A percentile compares a stretch with the other conserved stretches of the same genome.
These are phyloP conservation scores for Tetrahymena thermophila DNA, from an alignment of 73 alveolate genomes.

Conservation along the genomic window DNA sequence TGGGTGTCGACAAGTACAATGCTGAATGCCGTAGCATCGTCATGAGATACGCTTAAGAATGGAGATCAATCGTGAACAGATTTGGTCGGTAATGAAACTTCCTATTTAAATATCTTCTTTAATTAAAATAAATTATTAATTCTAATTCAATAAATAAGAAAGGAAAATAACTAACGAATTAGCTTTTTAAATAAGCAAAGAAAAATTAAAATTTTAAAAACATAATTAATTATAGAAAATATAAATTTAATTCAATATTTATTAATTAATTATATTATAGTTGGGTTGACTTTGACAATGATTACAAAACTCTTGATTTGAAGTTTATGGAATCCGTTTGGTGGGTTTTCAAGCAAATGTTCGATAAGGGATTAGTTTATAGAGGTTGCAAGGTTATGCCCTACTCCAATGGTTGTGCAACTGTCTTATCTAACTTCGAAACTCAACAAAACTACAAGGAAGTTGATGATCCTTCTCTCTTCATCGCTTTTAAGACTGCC, in stretches of 20 bases:
- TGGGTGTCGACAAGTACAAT: slow-evolving; percentile 97
- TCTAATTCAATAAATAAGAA: no score
- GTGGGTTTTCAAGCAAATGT: slow-evolving; percentile 99
- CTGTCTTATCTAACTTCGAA: slow-evolving; percentile 98
- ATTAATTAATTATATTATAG: slow-evolving; percentile 52
- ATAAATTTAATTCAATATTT: not conserved
- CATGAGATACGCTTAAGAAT: slow-evolving; percentile 83
- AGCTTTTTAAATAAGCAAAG: no score
- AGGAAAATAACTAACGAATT: no score
- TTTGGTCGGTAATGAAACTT: slow-evolving; percentile 75
- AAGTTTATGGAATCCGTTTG: slow-evolving; percentile 99
- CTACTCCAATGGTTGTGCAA: slow-evolving; percentile 92
- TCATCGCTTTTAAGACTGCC: slow-evolving; percentile 87
- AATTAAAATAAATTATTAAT: no score
- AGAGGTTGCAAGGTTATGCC: slow-evolving; percentile 98
- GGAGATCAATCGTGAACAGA: slow-evolving; percentile 90
- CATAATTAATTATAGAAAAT: no score
- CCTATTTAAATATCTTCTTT: no score
- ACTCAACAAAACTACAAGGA: slow-evolving; percentile 79
- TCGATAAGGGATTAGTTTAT: slow-evolving; percentile 95
- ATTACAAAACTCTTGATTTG: slow-evolving; percentile 98
- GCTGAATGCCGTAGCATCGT: slow-evolving; percentile 96
- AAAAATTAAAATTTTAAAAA: no score
- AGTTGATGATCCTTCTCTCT: slow-evolving; percentile 90
- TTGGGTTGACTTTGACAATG: slow-evolving; percentile 99